A percentile compares a stretch with the other conserved stretches of the same genome.
These are phyloP conservation scores for Cylindrotheca fusiformis DNA, from an alignment of 108 stramenopile genomes.

Conservation along the genomic window DNA sequence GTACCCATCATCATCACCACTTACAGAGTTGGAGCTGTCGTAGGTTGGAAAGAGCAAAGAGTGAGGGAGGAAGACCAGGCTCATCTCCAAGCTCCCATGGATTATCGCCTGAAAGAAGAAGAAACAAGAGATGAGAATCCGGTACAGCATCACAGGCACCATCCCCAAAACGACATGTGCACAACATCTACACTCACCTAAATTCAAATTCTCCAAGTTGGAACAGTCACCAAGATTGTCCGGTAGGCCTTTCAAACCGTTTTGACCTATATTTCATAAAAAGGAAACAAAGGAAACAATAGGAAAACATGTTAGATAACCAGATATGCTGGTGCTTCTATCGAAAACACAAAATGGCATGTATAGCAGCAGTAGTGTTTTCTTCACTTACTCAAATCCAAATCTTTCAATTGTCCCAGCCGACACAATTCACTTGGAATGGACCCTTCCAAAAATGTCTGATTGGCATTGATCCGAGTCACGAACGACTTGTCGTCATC, in stretches of 20 bases:
- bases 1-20: not conserved
- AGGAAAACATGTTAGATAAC: too few species aligned
- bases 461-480: too few species aligned
- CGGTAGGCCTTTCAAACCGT: not conserved
- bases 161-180: too few species aligned
- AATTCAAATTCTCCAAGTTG: not conserved
- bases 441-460: not conserved
- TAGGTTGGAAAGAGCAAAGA: not conserved
- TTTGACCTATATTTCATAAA: not conserved
- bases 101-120: not conserved
- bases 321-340: too few species aligned
- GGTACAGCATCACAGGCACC: too few species aligned
- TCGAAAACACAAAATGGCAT: too few species aligned
- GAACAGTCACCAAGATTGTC: not conserved
- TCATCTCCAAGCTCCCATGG: not conserved
- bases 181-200: too few species aligned
- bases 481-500: too few species aligned
- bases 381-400: not conserved
- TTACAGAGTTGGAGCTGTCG: not conserved
- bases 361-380: too few species aligned
- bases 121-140: too few species aligned
- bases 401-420: not conserved
- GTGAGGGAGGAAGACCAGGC: not conserved
- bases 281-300: not conserved
- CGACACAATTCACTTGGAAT: not conserved